Evolutionary conservation across 257 asterid genomes (phyloP).

Genomic region (Thymus mandschuricus): DNA sequence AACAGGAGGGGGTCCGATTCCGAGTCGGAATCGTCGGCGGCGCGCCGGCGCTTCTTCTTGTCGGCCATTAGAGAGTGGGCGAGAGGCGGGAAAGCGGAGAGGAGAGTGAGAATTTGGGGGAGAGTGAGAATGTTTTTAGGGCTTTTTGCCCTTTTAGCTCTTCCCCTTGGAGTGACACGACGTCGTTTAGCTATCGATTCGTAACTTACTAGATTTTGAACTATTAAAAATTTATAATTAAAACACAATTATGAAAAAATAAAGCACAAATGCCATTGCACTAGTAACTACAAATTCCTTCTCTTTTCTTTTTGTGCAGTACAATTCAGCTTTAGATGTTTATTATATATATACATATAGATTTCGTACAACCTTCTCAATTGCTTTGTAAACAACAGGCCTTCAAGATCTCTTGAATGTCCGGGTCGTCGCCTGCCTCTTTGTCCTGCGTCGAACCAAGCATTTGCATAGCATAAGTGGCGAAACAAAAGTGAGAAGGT

Average conservation of each 20-base stretch:
- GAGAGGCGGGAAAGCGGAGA: conserved; percentile 48
- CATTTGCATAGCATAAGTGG: neutral
- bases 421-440: conserved; percentile 96
- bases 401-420: conserved; percentile 64
- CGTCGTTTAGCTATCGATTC: conserved; percentile 17
- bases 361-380: conserved; percentile 29
- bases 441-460: conserved; percentile 59
- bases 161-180: neutral
- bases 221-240: too few relatives aligned
- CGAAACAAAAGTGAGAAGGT: neutral
- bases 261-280: too few relatives aligned
- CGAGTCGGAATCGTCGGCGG: conserved; percentile 41
- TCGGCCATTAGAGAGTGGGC: conserved; percentile 56
- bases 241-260: too few relatives aligned
- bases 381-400: conserved; percentile 62
- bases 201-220: too few relatives aligned
- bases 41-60: conserved; percentile 79
- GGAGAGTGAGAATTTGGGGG: conserved; percentile 13
- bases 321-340: too few relatives aligned
- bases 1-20: conserved; percentile 56
- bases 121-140: conserved; percentile 13
- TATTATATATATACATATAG: neutral
- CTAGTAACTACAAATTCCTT: too few relatives aligned
- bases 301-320: too few relatives aligned
- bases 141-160: conserved; percentile 9